Evolutionary conservation across 2,329 filamentous ascomycete genomes (phyloP).

Genomic region (Thelonectria discophora): DNA sequence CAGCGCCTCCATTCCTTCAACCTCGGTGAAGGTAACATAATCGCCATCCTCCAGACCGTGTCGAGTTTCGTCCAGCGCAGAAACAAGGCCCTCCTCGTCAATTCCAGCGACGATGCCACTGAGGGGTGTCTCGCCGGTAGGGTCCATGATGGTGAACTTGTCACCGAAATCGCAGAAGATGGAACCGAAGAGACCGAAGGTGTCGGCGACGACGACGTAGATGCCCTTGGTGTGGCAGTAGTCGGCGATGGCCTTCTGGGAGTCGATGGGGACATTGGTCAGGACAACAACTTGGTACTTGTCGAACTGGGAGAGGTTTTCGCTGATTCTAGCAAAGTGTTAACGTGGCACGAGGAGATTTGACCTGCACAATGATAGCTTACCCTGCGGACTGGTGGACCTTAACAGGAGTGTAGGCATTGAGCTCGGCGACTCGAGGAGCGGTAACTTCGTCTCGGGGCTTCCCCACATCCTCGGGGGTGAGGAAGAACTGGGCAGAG

Average conservation of each 20-base stretch:
- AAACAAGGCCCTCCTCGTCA: conserved; percentile 88
- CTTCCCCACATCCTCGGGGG: conserved; percentile 87
- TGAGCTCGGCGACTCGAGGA: conserved; percentile 91
- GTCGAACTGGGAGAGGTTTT: conserved; percentile 83
- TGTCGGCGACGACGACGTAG: conserved; percentile 87
- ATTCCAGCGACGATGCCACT: conserved; percentile 92
- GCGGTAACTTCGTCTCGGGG: conserved; percentile 87
- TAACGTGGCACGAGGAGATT: conserved; percentile 32
- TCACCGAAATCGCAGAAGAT: conserved; percentile 98
- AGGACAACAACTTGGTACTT: conserved; percentile 93
- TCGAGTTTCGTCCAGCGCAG: conserved; percentile 90
- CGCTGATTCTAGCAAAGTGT: conserved; percentile 66
- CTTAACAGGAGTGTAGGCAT: conserved; percentile 92
- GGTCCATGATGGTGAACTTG: conserved; percentile 88
- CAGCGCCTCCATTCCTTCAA: conserved; percentile 89
- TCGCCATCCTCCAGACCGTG: conserved; percentile 97
- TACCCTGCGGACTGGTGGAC: conserved; percentile 72
- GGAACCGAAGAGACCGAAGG: conserved; percentile 91
- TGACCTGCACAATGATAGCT: conserved; percentile 26
- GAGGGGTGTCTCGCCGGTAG: conserved; percentile 87
- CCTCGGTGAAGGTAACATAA: conserved; percentile 91
- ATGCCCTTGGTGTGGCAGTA: conserved; percentile 96
- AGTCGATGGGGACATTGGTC: conserved; percentile 81
- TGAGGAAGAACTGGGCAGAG: conserved; percentile 97
- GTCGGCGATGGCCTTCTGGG: conserved; percentile 86